Percentiles rank a stretch among this genome's conserved stretches.
Evolutionary conservation across 495 filamentous ascomycete species (phyloP).

Genomic region (Rhypophila decipiens): DNA sequence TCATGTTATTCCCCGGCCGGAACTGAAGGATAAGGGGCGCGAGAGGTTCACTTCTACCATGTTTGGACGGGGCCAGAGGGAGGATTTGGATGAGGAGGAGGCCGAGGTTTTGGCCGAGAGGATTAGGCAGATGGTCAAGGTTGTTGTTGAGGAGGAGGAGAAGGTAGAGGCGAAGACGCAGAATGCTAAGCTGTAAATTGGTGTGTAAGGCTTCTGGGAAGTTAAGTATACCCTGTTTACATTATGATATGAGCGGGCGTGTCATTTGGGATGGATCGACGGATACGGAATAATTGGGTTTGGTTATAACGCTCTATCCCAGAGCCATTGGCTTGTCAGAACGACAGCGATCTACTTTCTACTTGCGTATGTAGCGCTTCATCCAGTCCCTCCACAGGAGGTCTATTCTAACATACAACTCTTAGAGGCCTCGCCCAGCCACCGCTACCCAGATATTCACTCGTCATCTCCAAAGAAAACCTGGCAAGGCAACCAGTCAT

Average conservation of each 20-base stretch:
- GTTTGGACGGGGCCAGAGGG: constrained; percentile 78
- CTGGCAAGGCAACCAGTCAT: constrained; percentile 65
- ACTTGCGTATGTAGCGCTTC: no score
- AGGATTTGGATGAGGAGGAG: constrained; percentile 84
- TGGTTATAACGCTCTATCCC: no score
- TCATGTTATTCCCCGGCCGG: constrained; percentile 76
- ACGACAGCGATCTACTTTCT: no score
- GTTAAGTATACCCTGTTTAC: no score
- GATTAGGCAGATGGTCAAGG: constrained; percentile 52
- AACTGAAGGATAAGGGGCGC: constrained; percentile 38
- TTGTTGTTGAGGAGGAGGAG: constrained; percentile 46
- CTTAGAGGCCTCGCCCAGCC: neutral
- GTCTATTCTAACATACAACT: neutral
- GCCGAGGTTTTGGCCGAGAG: constrained; percentile 54
- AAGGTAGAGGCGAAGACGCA: constrained; percentile 35
- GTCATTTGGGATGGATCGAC: no score
- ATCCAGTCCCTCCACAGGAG: no score
- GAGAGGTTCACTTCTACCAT: constrained; percentile 57
- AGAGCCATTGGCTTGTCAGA: no score
- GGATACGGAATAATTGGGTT: no score
- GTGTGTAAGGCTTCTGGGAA: neutral
- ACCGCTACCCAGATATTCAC: no score
- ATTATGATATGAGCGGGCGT: neutral
- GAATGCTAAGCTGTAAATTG: constrained; percentile 38
- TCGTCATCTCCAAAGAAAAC: constrained; percentile 88